These are phyloP conservation scores for Mycena albidolilacea DNA, from an alignment of 768 basidiomycete genomes.

Conservation along the genomic window DNA sequence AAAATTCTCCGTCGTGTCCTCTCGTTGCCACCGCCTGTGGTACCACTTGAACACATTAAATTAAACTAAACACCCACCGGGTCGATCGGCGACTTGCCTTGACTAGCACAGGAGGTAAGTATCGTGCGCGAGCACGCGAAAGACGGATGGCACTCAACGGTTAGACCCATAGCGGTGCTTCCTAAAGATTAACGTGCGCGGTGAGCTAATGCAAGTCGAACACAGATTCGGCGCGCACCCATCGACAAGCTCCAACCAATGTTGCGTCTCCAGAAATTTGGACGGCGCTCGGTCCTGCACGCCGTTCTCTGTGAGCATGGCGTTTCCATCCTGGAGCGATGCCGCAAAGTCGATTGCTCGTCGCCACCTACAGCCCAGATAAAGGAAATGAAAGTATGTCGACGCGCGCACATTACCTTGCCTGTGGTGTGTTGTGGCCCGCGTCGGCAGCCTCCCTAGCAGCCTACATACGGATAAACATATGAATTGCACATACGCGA, in stretches of 20 bases:
- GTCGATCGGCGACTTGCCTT: slow-evolving; percentile 58
- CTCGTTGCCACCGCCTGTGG: slow-evolving; percentile 70
- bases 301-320: slow-evolving; percentile 50
- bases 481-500: neutral
- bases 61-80: neutral
- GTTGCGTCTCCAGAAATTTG: slow-evolving; percentile 71
- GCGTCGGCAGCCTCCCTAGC: slow-evolving; percentile 58
- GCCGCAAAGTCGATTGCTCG: slow-evolving; percentile 60
- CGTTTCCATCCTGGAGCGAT: slow-evolving; percentile 60
- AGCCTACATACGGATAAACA: slow-evolving; percentile 46
- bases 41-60: slow-evolving; percentile 60
- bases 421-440: slow-evolving; percentile 60
- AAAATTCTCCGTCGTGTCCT: slow-evolving; percentile 76
- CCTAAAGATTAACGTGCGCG: slow-evolving; percentile 42
- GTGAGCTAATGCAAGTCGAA: neutral
- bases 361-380: slow-evolving; percentile 51
- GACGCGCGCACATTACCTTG: slow-evolving; percentile 44
- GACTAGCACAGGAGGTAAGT: slow-evolving; percentile 21
- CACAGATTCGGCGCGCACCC: slow-evolving; percentile 51
- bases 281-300: slow-evolving; percentile 51
- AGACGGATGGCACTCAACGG: slow-evolving; percentile 54
- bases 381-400: neutral
- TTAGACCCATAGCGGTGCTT: slow-evolving; percentile 78
- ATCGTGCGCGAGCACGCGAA: neutral
- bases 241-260: slow-evolving; percentile 77